Evolutionary conservation across 768 basidiomycete genomes (phyloP).

Genomic region (Boletus reticuloceps): DNA sequence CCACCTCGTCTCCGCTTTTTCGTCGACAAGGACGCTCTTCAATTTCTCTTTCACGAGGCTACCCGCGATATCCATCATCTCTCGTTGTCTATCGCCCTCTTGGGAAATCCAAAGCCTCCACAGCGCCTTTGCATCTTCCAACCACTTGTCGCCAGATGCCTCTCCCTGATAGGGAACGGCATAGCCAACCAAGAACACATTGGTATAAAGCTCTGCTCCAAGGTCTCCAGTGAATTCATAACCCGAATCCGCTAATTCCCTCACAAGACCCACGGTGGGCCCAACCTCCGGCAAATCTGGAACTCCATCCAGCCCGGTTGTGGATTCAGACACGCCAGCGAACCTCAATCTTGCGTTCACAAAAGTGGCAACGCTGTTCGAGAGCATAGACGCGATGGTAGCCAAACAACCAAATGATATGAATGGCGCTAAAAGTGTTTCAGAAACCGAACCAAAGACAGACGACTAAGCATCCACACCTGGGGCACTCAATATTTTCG

Average conservation of each 20-base stretch:
- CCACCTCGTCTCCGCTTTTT: slow-evolving; percentile 30
- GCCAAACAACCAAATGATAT: slow-evolving; percentile 19
- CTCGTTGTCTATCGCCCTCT: slow-evolving; percentile 12
- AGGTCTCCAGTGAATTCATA: slow-evolving; percentile 18
- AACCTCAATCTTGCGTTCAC: slow-evolving; percentile 12
- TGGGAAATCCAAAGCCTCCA: slow-evolving; percentile 30
- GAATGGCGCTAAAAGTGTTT: slow-evolving; percentile 16
- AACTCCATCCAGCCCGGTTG: background rate
- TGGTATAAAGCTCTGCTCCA: slow-evolving; percentile 19
- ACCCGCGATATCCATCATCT: slow-evolving; percentile 25
- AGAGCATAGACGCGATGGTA: slow-evolving; percentile 16
- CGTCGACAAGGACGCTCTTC: slow-evolving; percentile 40
- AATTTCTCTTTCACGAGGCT: slow-evolving; percentile 42
- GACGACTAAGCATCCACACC: slow-evolving; percentile 7
- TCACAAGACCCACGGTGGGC: slow-evolving; percentile 10
- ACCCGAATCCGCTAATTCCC: slow-evolving; percentile 15
- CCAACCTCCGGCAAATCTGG: background rate
- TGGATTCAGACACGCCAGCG: slow-evolving; percentile 8
- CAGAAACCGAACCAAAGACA: background rate
- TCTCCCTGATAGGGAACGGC: slow-evolving; percentile 14
- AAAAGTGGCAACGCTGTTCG: slow-evolving; percentile 11
- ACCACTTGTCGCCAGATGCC: slow-evolving; percentile 4
- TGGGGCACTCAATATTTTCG: slow-evolving; percentile 15
- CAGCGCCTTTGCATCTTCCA: slow-evolving; percentile 25
- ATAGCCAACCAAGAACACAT: slow-evolving; percentile 23